Evolutionary conservation across 1,284 basidiomycete species (phyloP).

Genomic region (Marasmius tenuissimus): DNA sequence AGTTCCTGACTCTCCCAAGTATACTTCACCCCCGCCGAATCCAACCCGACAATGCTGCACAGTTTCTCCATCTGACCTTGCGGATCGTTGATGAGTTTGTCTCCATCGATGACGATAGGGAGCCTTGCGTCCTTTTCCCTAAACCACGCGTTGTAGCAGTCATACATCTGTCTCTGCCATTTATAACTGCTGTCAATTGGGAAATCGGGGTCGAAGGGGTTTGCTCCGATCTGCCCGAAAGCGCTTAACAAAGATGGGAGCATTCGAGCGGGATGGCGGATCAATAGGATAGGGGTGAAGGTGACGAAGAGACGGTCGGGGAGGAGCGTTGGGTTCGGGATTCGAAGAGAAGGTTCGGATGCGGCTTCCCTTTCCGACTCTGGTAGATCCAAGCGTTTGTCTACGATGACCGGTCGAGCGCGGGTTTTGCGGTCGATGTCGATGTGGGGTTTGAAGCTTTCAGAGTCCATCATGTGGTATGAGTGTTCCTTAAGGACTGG

Average conservation of each 20-base stretch:
- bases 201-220: background rate
- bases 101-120: background rate
- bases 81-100: background rate
- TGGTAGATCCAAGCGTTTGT: background rate
- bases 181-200: background rate
- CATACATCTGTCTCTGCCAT: conserved; percentile 1
- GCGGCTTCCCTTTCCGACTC: background rate
- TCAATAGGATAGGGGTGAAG: background rate
- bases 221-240: background rate
- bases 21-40: background rate
- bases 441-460: background rate
- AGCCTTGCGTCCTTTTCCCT: background rate
- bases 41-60: background rate
- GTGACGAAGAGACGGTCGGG: background rate
- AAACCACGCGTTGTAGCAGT: background rate
- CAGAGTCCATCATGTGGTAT: background rate
- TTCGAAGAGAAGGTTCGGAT: background rate
- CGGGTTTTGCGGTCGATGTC: background rate
- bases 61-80: background rate
- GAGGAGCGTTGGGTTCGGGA: background rate
- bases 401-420: background rate
- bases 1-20: background rate
- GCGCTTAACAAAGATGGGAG: background rate
- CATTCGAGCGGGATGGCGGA: background rate
- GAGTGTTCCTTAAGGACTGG: background rate